Base-by-base conservation (phyloP, 805 yeast genomes). In the Dipodascopsis tothii region DNA sequence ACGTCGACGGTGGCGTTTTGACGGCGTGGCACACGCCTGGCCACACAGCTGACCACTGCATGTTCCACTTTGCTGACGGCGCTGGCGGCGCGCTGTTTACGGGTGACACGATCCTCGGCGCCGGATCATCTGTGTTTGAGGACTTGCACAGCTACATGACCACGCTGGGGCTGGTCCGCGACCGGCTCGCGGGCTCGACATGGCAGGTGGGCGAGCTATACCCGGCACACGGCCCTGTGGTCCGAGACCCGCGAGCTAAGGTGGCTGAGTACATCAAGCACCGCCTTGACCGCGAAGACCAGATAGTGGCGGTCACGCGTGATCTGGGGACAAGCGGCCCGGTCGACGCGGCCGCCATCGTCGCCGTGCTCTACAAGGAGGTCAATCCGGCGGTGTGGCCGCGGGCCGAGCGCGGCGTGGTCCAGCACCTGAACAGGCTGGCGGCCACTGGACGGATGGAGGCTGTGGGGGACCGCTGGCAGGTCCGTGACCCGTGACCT, bases 51-150 rank as follows among this genome's bases (percentile, higher is more conserved):
- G 69, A 65, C 48, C 69, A 65, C 43, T 30, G 58, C 25, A 57
- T 62, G 34, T 52, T 65, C 40, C 59, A 60, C 57, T 56, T 64
- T n/a, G 56, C 51, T 16, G 60, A 64, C 39, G n/a, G 35, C 17
- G 38, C 7, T 11, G 23, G 7, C 11, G 42, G 53, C 18, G 55
- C 56, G 5, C 44, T 65, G 41, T 63, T 65, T 40, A 50, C 60
- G 4, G 68, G 62, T 17, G 69, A 65, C 52, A 63, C 64, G 41
- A 57, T 65, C n/a, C 59, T 65, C 11, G 69, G 69, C 20, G 60
- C 57, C 32, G 67, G 69, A 4, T 57, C 69, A 9, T 48, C 64
- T 1, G 64, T 63, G 33, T 65, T 65, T 45, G 52, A 48, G 11
- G 60, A 64, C 42, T 59, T 64, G 39, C 25, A 37, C 5, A 34